Evolutionary conservation across 2,329 filamentous ascomycete genomes (phyloP).

Genomic region (Ophiostoma sp.): DNA sequence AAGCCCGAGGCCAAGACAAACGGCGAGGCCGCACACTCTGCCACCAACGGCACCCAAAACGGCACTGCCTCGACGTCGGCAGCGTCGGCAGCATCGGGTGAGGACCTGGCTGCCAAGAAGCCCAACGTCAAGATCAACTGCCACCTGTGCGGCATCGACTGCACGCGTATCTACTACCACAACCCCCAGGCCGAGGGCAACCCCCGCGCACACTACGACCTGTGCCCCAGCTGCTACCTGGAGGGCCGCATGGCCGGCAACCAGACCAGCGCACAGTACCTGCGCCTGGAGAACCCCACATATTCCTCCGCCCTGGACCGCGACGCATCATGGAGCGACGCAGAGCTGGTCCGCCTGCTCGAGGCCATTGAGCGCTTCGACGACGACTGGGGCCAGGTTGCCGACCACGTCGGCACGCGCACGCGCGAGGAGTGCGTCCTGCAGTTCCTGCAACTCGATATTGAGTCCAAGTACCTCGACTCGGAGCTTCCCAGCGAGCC

Average conservation of each 20-base stretch:
- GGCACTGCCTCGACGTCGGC: slow-evolving; percentile 24
- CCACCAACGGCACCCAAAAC: slow-evolving; percentile 57
- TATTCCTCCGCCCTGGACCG: slow-evolving; percentile 75
- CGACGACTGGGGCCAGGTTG: slow-evolving; percentile 90
- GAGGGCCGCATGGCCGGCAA: slow-evolving; percentile 78
- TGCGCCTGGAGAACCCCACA: slow-evolving; percentile 81
- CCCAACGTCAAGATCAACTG: slow-evolving; percentile 70
- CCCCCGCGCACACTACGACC: slow-evolving; percentile 69
- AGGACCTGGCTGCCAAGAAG: slow-evolving; percentile 60
- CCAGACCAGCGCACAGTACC: slow-evolving; percentile 73
- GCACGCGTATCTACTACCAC: slow-evolving; percentile 61
- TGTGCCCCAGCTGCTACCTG: slow-evolving; percentile 87
- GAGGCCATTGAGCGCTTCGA: slow-evolving; percentile 91
- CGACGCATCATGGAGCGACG: slow-evolving; percentile 85
- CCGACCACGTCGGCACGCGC: slow-evolving; percentile 84
- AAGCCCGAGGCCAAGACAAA: slow-evolving; percentile 68
- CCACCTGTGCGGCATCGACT: slow-evolving; percentile 88
- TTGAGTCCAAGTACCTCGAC: slow-evolving; percentile 95
- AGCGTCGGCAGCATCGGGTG: slow-evolving; percentile 39
- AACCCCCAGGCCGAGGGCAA: slow-evolving; percentile 52
- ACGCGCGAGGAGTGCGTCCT: slow-evolving; percentile 94
- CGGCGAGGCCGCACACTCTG: slow-evolving; percentile 55
- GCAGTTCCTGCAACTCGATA: slow-evolving; percentile 92
- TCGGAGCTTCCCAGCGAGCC: slow-evolving; percentile 54
- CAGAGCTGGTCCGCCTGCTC: slow-evolving; percentile 80